A percentile compares a stretch with the other conserved stretches of the same genome.
These are phyloP conservation scores for Kodamaea kakaduensis DNA, from an alignment of 805 yeast species.

Conservation along the genomic window DNA sequence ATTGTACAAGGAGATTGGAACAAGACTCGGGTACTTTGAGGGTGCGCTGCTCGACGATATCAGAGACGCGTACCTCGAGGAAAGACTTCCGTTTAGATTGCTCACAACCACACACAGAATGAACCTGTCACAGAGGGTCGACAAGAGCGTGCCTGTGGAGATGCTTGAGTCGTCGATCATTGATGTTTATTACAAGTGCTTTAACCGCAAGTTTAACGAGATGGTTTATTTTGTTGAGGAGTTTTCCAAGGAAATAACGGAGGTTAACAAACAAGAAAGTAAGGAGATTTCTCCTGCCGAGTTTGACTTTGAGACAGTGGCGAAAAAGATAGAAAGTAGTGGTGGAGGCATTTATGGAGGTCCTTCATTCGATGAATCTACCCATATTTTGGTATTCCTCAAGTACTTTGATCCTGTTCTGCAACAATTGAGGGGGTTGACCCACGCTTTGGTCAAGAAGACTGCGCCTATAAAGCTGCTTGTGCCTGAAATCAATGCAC, in stretches of 20 bases:
- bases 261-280: conserved; percentile 21
- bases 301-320: conserved; percentile 21
- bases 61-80: not conserved
- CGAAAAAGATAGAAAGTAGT: conserved; percentile 15
- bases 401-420: conserved; percentile 61
- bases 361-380: conserved; percentile 15
- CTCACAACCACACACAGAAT: conserved; percentile 66
- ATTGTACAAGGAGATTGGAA: conserved; percentile 48
- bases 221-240: conserved; percentile 69
- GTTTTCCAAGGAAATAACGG: conserved; percentile 35
- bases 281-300: conserved; percentile 17
- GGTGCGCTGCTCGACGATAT: conserved; percentile 4
- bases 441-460: conserved; percentile 52
- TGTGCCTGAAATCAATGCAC: conserved; percentile 34
- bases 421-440: conserved; percentile 60
- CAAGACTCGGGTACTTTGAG: conserved; percentile 33
- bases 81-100: conserved; percentile 43
- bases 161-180: conserved; percentile 42
- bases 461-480: conserved; percentile 43
- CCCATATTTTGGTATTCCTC: conserved; percentile 39
- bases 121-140: conserved; percentile 68
- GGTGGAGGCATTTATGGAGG: conserved; percentile 6
- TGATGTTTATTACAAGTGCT: conserved; percentile 45
- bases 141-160: conserved; percentile 27
- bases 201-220: conserved; percentile 45